A percentile compares a stretch with the other conserved stretches of the same genome.
Evolutionary conservation across 2,329 filamentous ascomycete genomes (phyloP).

Genomic region (Cercospora beticola): DNA sequence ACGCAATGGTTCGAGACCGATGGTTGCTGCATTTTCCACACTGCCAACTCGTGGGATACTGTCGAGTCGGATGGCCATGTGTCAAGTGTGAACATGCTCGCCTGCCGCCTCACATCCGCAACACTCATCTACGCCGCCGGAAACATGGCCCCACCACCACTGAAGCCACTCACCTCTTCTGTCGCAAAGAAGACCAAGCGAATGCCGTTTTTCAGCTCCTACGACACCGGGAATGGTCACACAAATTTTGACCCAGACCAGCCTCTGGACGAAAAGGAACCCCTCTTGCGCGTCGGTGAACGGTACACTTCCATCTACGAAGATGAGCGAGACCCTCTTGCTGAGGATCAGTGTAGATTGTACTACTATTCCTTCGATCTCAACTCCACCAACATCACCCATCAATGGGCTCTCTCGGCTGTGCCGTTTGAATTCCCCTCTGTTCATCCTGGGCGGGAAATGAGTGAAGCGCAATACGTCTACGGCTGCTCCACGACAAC

Average conservation of each 20-base stretch:
- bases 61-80: conserved; percentile 40
- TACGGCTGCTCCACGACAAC: conserved; percentile 66
- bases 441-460: conserved; percentile 55
- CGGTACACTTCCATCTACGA: conserved; percentile 16
- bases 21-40: conserved; percentile 69
- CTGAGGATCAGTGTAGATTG: conserved; percentile 66
- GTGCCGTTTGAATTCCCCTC: conserved; percentile 70
- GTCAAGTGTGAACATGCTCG: conserved; percentile 60
- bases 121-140: conserved; percentile 65
- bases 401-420: conserved; percentile 64
- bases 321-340: conserved; percentile 35
- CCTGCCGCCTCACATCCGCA: conserved; percentile 66
- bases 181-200: conserved; percentile 35
- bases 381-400: conserved; percentile 46
- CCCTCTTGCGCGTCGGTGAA: conserved; percentile 25
- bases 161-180: conserved; percentile 33
- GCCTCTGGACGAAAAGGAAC: conserved; percentile 32
- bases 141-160: conserved; percentile 56
- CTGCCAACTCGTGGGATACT: conserved; percentile 67
- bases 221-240: conserved; percentile 38
- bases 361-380: conserved; percentile 68
- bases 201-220: conserved; percentile 51
- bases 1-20: conserved; percentile 68
- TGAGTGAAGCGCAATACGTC: conserved; percentile 60
- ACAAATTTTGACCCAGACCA: conserved; percentile 34